Conservation (phyloP, 2,329 filamentous ascomycete genomes). For the Celoporthe dispersa region DNA sequence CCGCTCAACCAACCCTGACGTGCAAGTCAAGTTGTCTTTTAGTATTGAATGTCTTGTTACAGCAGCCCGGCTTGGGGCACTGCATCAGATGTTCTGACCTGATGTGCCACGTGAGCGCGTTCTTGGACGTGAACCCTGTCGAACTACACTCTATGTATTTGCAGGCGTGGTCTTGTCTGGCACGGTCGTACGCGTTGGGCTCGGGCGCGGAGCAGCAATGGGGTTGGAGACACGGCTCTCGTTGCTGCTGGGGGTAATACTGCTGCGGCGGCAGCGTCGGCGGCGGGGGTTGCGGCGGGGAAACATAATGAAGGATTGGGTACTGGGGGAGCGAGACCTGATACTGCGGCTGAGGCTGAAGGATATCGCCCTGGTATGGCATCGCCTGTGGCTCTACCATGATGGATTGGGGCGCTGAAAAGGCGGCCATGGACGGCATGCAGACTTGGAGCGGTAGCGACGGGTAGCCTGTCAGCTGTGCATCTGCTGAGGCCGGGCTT, state of each 20-base stretch:
- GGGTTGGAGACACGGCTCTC: constrained; percentile 22
- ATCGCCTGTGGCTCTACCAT: not conserved
- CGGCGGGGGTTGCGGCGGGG: not conserved
- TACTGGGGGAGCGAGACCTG: not conserved
- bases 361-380: not conserved
- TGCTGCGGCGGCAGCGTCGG: not conserved
- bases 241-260: not conserved
- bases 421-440: not conserved
- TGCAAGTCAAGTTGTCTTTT: constrained; percentile 44
- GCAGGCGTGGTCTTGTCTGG: constrained; percentile 42
- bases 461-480: not conserved
- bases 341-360: not conserved
- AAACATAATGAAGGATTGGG: not conserved
- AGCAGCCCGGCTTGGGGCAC: constrained; percentile 46
- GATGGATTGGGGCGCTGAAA: not conserved
- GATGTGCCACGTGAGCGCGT: constrained; percentile 48
- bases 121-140: constrained; percentile 42
- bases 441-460: not conserved
- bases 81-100: constrained; percentile 49
- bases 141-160: constrained; percentile 46
- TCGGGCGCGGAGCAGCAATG: constrained; percentile 25
- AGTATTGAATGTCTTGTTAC: constrained; percentile 42
- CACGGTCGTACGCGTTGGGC: constrained; percentile 32
- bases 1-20: constrained; percentile 31
- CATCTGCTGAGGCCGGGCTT: not conserved